Evolutionary conservation across 352 stramenopile genomes (phyloP), one percentile per base, ranked within the genome.

Genomic region (Phytophthora sojae): DNA sequence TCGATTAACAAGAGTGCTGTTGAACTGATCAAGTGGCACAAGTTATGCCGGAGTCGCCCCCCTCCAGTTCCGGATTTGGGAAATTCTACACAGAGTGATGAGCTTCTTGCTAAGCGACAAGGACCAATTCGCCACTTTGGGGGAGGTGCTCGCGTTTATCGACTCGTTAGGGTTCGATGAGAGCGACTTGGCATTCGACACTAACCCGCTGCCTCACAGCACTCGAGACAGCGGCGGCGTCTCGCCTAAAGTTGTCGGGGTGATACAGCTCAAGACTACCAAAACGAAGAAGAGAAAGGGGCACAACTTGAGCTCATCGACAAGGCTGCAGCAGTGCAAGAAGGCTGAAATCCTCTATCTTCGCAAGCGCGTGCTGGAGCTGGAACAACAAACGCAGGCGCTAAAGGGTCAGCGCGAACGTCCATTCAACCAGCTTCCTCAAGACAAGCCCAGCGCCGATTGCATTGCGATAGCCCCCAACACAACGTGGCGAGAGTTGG

Each of bases 311-410:
- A 73, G 58, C 37, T 73, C 65, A 19, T 73, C 58, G 21, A 73
- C 65, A 8, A 71, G 56, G 29, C 56, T 71, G 14, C 64, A 73
- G 25, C 65, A 73, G 25, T 45, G 42, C 61, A 73, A 67, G 25
- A 63, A 52, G 19, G 65, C 44, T 4, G 65, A 73, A 19, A 44
- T 73, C 9, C 23, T 67, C 21, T 68, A 42, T 50, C 52, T 68
- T 19, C 65, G 58, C 5, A 56, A 58, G 11, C 52, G 58, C 8
- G 58, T 60, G 14, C 32, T 56, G 2, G 65, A 73, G 37, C n/a
- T 73, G 52, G 65, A 73, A 14, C 42, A 68, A 0, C 29, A 54
- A 11, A 6, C 53, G 29, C 7, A 61, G 6, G 23, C 45, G 0
- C 42, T 68, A 12, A 21, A 63, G 39, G 32, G 1, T 26, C n/a